phyloP scores from a whole-genome alignment of 2,329 filamentous ascomycete species.

The Epichloe sp. region DNA sequence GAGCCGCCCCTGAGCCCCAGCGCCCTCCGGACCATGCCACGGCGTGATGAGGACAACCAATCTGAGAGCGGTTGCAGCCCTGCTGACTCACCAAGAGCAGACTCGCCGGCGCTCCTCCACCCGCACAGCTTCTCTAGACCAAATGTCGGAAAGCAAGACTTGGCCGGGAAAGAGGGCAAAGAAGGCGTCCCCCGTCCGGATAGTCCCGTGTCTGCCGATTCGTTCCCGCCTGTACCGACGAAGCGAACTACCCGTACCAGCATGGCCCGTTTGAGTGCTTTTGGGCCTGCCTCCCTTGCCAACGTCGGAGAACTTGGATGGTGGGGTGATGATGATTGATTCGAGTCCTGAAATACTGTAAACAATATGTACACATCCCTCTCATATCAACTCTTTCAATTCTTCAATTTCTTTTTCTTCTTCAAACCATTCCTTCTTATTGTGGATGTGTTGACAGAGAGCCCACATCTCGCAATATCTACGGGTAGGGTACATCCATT shows the following conservation, averaged over 20 bases:
- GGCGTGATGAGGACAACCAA: not conserved
- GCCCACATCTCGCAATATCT: not conserved
- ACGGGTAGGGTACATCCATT: not conserved
- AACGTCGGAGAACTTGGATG: slow-evolving; percentile 18
- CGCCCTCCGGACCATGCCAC: not conserved
- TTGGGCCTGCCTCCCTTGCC: slow-evolving; percentile 14
- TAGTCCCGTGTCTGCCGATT: slow-evolving; percentile 24
- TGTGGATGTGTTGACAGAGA: not conserved
- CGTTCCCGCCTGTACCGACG: slow-evolving; percentile 14
- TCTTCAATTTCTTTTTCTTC: not conserved
- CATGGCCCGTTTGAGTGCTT: slow-evolving; percentile 25
- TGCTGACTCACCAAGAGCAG: slow-evolving; percentile 6
- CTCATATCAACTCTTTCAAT: not conserved
- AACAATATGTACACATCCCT: not conserved
- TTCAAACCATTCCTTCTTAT: not conserved
- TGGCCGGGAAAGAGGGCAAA: slow-evolving; percentile 7
- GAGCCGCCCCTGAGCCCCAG: not conserved
- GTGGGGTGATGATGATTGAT: slow-evolving; percentile 29
- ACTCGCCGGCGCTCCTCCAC: slow-evolving; percentile 6
- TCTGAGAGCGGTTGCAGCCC: not conserved
- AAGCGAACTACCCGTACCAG: slow-evolving; percentile 18
- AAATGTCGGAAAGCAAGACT: not conserved
- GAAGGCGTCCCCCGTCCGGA: slow-evolving; percentile 26
- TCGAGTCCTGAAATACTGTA: not conserved
- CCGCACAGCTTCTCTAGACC: slow-evolving; percentile 3